Evolutionary conservation across 2,329 filamentous ascomycete species (phyloP), one percentile per base, ranked within the genome.

Genomic region (Trichophyton verrucosum): DNA sequence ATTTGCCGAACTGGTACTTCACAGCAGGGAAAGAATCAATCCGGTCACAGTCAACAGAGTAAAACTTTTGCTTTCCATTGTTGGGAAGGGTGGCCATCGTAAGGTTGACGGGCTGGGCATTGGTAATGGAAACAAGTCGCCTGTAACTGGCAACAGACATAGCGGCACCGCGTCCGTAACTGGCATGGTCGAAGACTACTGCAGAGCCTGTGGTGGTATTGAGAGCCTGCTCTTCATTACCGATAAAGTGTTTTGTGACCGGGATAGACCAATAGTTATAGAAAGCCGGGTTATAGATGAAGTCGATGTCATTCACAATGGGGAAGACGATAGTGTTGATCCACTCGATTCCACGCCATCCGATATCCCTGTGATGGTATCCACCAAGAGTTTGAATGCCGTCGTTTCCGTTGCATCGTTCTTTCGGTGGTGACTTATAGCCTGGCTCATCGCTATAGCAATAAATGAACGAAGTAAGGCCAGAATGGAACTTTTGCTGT

Each of bases 141-240:
- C 61, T 59, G 53, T 66, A 66, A 30, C 62, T 63, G 13, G 64
- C 60, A 17, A 63, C 57, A 9, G 64, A 66, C 51, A 66, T 58
- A 15, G 64, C 62, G 9, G 64, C 64, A 38, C 64, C 64, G 55
- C 64, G 64, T 11, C 64, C 64, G 44, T 64, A 66, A 57, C 64
- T 65, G 3, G 64, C 64, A 59, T 66, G 62, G 58, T 66, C 64
- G 36, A 66, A 66, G 59, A 65, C 60, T 30, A 61, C 64, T 15
- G 46, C 64, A 38, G 64, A 59, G n/a, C 64, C 64, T 40, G 61
- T 60, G 13, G 64, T 63, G 22, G 61, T 62, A 57, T 66, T 66
- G 27, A 66, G 47, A 22, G 65, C 55, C 59, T 65, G 64, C 22
- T 59, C 36, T 57, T 66, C 61, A 44, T 66, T 58, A 53, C 65